A percentile compares a stretch with the other conserved stretches of the same genome.
Evolutionary conservation across 139 green algal genomes (phyloP).

Genomic region (Tetradesmus obliquus): DNA sequence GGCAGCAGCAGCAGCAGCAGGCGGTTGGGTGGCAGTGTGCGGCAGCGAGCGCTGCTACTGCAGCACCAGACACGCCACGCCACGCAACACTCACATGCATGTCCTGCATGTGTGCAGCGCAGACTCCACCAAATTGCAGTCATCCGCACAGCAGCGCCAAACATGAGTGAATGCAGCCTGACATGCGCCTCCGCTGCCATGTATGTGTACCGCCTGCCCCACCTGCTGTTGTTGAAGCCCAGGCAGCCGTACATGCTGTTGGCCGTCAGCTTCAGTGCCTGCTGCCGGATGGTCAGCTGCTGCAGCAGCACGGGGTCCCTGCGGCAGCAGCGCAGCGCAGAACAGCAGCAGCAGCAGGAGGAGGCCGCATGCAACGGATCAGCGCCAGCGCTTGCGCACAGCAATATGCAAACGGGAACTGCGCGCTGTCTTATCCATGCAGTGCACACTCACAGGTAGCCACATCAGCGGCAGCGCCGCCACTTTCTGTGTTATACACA

Average conservation of each 20-base stretch:
- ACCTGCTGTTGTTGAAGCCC: slow-evolving; percentile 85
- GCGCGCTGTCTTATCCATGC: neutral
- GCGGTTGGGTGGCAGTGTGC: neutral
- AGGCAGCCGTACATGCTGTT: slow-evolving; percentile 99
- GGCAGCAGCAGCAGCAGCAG: neutral
- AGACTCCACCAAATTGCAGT: neutral
- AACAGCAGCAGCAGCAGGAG: neutral
- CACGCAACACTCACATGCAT: neutral
- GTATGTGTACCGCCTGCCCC: neutral
- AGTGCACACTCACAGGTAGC: neutral
- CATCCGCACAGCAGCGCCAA: neutral
- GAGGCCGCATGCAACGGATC: neutral
- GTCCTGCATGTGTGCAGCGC: neutral
- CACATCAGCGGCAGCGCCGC: too few relatives aligned
- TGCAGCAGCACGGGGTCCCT: slow-evolving; percentile 78
- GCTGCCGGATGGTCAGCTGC: slow-evolving; percentile 94
- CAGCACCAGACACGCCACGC: neutral
- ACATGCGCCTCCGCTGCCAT: neutral
- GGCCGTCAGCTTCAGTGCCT: slow-evolving; percentile 97
- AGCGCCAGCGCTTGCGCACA: neutral
- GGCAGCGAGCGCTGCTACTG: neutral
- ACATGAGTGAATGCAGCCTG: too few relatives aligned
- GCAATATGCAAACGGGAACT: neutral
- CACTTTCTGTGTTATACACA: neutral
- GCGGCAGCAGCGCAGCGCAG: neutral